These are phyloP conservation scores for Dianthus caryophyllus DNA, from an alignment of 148 eudicot species.

Conservation along the genomic window DNA sequence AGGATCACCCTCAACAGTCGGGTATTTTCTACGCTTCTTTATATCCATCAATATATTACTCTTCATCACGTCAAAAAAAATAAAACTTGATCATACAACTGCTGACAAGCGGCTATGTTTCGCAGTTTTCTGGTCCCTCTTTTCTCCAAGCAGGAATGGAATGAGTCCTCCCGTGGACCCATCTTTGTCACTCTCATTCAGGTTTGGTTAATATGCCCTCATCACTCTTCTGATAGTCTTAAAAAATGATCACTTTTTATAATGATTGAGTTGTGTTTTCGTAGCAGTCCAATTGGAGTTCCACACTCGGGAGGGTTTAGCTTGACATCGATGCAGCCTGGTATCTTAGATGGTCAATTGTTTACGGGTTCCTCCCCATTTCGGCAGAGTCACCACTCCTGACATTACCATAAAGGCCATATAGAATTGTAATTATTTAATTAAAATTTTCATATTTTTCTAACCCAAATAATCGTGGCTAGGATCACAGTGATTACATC, in stretches of 20 bases:
- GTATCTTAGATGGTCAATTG: slow-evolving; percentile 50
- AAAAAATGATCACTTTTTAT: too few relatives aligned
- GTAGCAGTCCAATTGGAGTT: slow-evolving; percentile 38
- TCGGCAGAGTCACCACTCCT: slow-evolving; percentile 53
- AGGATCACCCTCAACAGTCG: slow-evolving; percentile 54
- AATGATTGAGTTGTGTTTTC: background rate
- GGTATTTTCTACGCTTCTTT: slow-evolving; percentile 34
- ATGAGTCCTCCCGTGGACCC: slow-evolving; percentile 54
- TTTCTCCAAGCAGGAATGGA: slow-evolving; percentile 55
- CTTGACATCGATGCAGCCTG: slow-evolving; percentile 52
- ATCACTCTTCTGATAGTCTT: too few relatives aligned
- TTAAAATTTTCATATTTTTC: slow-evolving; percentile 10
- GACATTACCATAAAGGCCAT: slow-evolving; percentile 9
- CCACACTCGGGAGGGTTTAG: slow-evolving; percentile 62
- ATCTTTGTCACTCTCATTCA: slow-evolving; percentile 68
- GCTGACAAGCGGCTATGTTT: background rate
- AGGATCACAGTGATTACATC: slow-evolving; percentile 23
- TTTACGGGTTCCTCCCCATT: slow-evolving; percentile 59
- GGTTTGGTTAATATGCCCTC: slow-evolving; percentile 35
- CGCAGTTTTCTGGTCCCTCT: slow-evolving; percentile 80
- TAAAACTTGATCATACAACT: too few relatives aligned
- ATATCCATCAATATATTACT: too few relatives aligned
- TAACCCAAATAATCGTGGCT: slow-evolving; percentile 13
- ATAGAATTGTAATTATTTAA: slow-evolving; percentile 28
- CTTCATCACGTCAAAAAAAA: too few relatives aligned